Evolutionary conservation across 2,329 filamentous ascomycete species (phyloP), one percentile per base, ranked within the genome.

Genomic region (Fusarium odoratissimum): DNA sequence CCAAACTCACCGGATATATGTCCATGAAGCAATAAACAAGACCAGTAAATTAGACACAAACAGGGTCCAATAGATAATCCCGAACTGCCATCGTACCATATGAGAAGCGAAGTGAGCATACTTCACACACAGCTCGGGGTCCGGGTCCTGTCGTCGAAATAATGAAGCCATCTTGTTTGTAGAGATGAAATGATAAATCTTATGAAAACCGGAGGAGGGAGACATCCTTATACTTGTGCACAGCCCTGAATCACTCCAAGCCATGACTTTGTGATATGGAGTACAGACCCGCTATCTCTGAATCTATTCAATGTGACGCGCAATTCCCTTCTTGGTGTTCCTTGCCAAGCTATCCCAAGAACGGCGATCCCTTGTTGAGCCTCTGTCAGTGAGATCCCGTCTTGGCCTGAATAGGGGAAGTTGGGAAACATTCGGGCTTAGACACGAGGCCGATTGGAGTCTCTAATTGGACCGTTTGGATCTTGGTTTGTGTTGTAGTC

Each of bases 81-180:
- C 83, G 67, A 86, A 86, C 70, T 86, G 80, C 74, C 79, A 77
- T 57, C 82, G 75, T 16, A 79, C 80, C 67, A 87, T 77, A 64
- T 83, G 76, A 10, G 82, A 78, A 33, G 85, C 84, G 72, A 87
- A 87, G 46, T 79, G 75, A 40, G 85, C 86, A 73, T 85, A 85
- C 44, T 79, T 73, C 30, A 73, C 58, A 66, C 83, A 85, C 21
- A 83, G 77, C 40, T 77, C 77, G 9, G 62, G 75, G 59, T 67
- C 49, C 9, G 67, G 60, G 1, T 64, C 75, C 21, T 67, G 61
- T 41, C 75, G 64, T 42, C 57, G 38, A 37, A 75, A 69, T 60
- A 76, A 57, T 10, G 75, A 76, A 41, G 54, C 31, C 75, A 77
- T 77, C 19, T 48, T 73, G 61, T 25, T 28, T 59, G 54, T 30